Conservation (phyloP, 2,329 filamentous ascomycete species). For the Trichoderma koningii region DNA sequence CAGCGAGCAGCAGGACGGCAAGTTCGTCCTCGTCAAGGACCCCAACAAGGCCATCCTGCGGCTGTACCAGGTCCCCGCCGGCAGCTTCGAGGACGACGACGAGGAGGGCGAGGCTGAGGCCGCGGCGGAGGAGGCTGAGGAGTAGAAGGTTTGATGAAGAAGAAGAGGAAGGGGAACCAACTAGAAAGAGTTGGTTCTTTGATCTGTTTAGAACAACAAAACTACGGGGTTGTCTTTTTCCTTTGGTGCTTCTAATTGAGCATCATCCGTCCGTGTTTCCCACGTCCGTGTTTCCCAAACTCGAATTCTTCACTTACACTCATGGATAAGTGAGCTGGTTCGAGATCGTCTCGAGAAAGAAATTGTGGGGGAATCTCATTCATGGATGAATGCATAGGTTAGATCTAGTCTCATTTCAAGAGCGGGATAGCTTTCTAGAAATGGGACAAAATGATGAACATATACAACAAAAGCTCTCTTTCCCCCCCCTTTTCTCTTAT, state of each 20-base stretch:
- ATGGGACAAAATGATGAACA: constrained; percentile 9
- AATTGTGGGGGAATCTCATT: background rate
- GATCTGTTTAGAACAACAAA: too few relatives aligned
- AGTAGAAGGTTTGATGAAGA: constrained; percentile 31
- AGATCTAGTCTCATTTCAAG: constrained; percentile 17
- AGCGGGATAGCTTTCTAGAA: constrained; percentile 16
- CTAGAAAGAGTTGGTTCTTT: too few relatives aligned
- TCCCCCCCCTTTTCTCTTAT: background rate
- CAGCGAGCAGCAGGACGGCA: constrained; percentile 56
- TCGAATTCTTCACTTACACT: constrained; percentile 5
- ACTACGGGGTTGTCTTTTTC: too few relatives aligned
- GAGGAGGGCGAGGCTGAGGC: constrained; percentile 64
- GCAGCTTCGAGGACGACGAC: constrained; percentile 87
- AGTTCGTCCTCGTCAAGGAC: constrained; percentile 83
- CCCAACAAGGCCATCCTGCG: constrained; percentile 96
- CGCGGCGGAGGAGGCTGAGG: constrained; percentile 47
- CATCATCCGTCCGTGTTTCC: background rate
- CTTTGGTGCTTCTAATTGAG: background rate
- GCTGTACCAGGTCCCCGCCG: constrained; percentile 84
- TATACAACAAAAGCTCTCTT: background rate
- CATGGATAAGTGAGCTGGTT: constrained; percentile 7
- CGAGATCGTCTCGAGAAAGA: background rate
- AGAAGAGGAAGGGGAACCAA: too few relatives aligned
- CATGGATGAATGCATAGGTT: constrained; percentile 11
- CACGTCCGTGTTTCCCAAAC: background rate